Evolutionary conservation across 225 moss, liverwort and hornwort genomes (phyloP), one percentile per base, ranked within the genome.

Genomic region (Marchantia paleacea): DNA sequence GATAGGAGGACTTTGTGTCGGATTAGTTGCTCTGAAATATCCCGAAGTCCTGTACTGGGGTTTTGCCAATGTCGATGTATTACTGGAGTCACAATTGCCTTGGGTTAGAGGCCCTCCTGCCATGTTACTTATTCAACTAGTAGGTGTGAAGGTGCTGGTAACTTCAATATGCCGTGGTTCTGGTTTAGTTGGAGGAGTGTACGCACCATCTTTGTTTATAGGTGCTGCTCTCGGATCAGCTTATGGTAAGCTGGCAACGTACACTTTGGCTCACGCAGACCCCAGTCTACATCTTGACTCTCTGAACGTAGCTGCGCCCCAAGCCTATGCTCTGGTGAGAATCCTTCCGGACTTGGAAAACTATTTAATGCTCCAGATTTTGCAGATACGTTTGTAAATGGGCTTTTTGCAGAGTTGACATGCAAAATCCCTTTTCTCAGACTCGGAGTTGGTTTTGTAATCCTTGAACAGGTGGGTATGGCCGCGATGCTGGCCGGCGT

Each of bases 1-100:
- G 13, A 79, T 94, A 47, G 99, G 99, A 80, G 99, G 94, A 26
- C 87, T 99, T 28, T 87, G 88, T 83, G 94, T 99, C 74, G 99
- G 99, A 51, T 54, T 92, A 69, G 94, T 94, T 79, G 95, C 99
- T 55, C 88, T 99, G 55, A 87, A 83, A 52, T 99, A 95, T 81
- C 99, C 99, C 60, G 99, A 99, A 83, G 83, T 95, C 31, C 80
- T 99, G 12, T 99, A 99, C 80, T 99, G 99, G 99, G 95, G 99
- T 19, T 99, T 99, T 89, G 92, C 94, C 84, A 95, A 99, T 84
- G 99, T 99, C 82, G 94, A 95, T 82, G 93, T 94, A 48, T 79
- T 99, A 61, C 75, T 95, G 75, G 94, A 92, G 65, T 92, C 95
- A 29, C 87, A 87, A 51, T 53, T 81, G 63, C 91, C 93, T 64